phyloP scores from a whole-genome alignment of 192 early-diverging fungal genomes.

The Backusella australiensis region DNA sequence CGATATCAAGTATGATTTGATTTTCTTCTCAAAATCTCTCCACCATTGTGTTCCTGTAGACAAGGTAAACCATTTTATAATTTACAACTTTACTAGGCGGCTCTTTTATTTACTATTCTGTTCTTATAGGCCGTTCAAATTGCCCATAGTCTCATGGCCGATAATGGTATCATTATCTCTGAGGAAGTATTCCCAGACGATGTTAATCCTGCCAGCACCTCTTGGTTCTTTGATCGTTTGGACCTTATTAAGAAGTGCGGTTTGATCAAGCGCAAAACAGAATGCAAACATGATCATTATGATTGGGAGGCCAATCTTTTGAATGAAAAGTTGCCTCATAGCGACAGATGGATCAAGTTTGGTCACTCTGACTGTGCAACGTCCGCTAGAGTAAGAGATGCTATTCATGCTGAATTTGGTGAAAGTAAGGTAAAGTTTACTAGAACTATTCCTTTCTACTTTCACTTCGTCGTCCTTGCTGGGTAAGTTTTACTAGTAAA shows the following conservation, averaged over 20 bases:
- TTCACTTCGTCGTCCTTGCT: neutral
- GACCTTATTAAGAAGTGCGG: neutral
- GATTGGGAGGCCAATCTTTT: neutral
- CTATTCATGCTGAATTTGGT: slow-evolving; percentile 4
- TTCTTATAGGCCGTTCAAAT: slow-evolving; percentile 2
- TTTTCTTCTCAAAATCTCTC: slow-evolving; percentile 22
- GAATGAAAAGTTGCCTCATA: neutral
- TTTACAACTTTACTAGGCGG: neutral
- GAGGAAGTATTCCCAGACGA: slow-evolving; percentile 6
- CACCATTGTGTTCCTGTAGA: slow-evolving; percentile 19
- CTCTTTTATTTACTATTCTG: neutral
- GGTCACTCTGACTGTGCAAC: neutral
- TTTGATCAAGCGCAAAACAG: neutral
- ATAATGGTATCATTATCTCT: slow-evolving; percentile 6
- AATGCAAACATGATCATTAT: neutral
- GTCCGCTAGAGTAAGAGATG: neutral
- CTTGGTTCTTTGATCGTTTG: slow-evolving; percentile 19
- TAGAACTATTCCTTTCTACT: neutral
- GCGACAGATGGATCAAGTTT: neutral
- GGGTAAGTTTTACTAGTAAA: neutral
- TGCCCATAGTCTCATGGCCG: neutral
- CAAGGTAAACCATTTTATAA: neutral
- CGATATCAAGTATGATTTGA: slow-evolving; percentile 10
- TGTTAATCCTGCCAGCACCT: neutral
- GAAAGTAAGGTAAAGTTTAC: neutral